Evolutionary conservation across 352 stramenopile species (phyloP), one percentile per base, ranked within the genome.

Genomic region (Pythium rishiriense): DNA sequence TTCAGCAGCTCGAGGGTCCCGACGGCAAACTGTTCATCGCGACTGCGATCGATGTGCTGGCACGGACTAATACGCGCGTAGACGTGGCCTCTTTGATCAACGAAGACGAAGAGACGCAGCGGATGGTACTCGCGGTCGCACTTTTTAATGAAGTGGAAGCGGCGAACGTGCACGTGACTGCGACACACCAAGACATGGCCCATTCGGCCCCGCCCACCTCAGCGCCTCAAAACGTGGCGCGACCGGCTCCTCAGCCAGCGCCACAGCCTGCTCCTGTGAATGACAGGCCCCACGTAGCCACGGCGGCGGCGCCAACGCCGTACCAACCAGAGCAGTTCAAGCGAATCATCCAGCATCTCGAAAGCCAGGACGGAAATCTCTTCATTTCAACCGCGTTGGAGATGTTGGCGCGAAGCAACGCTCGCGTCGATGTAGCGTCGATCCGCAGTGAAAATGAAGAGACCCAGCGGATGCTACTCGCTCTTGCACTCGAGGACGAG

Each of bases 381-480:
- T 65, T 37, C n/a, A 21, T 65, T 11, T 48, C 48, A 5, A 37
- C 47, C 28, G 58, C 46, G 39, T 35, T 65, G 48, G 31, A 22
- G 15, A 57, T 65, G 58, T 48, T 65, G 19, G 3, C 6, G 21
- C 10, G n/a, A 0, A 53, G 33, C 25, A 21, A 41, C n/a, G 17
- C 48, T 8, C 14, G 12, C 24, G 39, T 25, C 1, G 47, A 58
- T 21, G 17, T 53, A 15, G 19, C 21, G 5, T 25, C 39, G 29
- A 53, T 65, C 29, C 37, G 46, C 11, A 21, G 33, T 2, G 33
- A 17, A 4, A 48, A 65, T 28, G 12, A 17, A 14, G 58, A 58
- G 37, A 65, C 58, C 4, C 58, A 58, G 49, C 39, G 29, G 26
- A 26, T 52, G 48, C 41, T 65, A 25, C 24, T 65, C 11, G 19